Conservation (phyloP, 192 early-diverging fungal genomes). For the Phycomyces nitens region DNA sequence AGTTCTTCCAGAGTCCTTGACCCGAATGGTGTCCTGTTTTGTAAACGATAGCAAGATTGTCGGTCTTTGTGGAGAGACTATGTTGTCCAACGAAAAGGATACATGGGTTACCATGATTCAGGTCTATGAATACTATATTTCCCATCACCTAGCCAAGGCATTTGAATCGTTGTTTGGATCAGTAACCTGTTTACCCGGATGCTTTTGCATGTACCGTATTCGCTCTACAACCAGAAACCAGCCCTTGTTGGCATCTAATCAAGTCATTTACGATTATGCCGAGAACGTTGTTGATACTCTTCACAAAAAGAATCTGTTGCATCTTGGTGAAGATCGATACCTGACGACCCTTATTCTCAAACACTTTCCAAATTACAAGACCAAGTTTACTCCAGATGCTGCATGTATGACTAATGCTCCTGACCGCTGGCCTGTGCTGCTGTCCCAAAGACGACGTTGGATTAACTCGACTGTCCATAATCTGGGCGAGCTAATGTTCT, state of each 20-base stretch:
- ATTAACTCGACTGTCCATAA: constrained; percentile 99
- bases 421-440: constrained; percentile 86
- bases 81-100: constrained; percentile 86
- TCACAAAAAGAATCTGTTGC: constrained; percentile 98
- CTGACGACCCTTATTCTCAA: constrained; percentile 91
- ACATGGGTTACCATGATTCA: constrained; percentile 98
- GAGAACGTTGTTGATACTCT: constrained; percentile 94
- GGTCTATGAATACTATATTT: constrained; percentile 98
- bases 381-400: constrained; percentile 89
- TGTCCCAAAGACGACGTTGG: constrained; percentile 99
- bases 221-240: constrained; percentile 83
- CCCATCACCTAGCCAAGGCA: constrained; percentile 93
- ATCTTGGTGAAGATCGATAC: constrained; percentile 99
- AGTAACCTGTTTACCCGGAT: constrained; percentile 96
- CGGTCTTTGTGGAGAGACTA: constrained; percentile 95
- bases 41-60: constrained; percentile 75
- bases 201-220: constrained; percentile 99
- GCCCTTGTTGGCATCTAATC: constrained; percentile 84
- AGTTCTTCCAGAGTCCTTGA: constrained; percentile 81
- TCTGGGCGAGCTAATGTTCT: constrained; percentile 86
- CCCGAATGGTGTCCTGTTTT: constrained; percentile 80
- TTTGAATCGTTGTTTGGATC: constrained; percentile 97
- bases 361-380: constrained; percentile 95
- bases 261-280: constrained; percentile 90
- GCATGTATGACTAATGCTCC: constrained; percentile 91